phyloP scores from a whole-genome alignment of 1,284 basidiomycete species.

The Cutaneotrichosporon cutaneum region DNA sequence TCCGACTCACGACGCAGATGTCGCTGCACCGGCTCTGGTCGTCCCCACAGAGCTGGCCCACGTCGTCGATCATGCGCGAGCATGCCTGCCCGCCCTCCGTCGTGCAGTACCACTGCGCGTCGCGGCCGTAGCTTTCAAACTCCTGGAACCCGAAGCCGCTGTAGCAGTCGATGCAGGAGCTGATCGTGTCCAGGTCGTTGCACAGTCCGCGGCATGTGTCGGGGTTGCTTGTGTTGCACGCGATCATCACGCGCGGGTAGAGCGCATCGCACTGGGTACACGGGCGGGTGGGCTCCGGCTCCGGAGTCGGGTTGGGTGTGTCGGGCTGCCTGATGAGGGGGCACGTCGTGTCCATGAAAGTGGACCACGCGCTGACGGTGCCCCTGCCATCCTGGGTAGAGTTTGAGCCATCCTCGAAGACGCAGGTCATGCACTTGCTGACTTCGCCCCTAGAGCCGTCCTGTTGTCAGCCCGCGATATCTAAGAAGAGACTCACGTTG shows the following conservation, averaged over 20 bases:
- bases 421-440: too few species aligned
- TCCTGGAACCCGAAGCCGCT: background rate
- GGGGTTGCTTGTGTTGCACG: background rate
- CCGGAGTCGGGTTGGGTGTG: too few species aligned
- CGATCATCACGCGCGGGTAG: background rate
- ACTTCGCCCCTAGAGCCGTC: too few species aligned
- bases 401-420: too few species aligned
- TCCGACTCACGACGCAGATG: background rate
- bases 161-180: background rate
- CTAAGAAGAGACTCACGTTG: background rate
- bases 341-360: too few species aligned
- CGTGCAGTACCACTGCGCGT: background rate
- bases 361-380: too few species aligned
- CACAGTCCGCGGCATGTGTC: background rate
- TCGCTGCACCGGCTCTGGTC: background rate
- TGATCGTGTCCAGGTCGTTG: background rate
- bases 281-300: too few species aligned
- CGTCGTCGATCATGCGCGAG: background rate
- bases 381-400: too few species aligned
- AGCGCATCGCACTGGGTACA: background rate
- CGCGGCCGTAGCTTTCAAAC: background rate
- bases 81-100: background rate
- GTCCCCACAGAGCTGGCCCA: background rate
- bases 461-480: too few species aligned
- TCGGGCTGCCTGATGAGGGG: too few species aligned